phyloP scores from a whole-genome alignment of 1,284 basidiomycete species.

The Rhodofomes roseus region DNA sequence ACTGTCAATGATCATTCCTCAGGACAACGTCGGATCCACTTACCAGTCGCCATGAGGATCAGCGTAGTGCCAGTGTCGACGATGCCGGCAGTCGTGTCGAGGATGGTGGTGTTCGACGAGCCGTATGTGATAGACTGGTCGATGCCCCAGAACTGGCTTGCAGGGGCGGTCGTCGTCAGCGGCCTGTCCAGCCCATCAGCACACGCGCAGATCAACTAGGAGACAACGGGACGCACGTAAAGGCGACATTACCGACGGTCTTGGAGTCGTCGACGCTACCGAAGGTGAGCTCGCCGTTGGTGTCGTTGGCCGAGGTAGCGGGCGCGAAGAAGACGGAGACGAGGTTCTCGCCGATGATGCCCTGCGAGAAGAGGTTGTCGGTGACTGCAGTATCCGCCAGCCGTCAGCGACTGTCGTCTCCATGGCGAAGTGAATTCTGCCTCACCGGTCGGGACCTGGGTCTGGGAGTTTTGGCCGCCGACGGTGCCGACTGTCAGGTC shows the following conservation, averaged over 20 bases:
- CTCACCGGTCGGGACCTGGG: neutral
- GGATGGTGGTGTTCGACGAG: slow-evolving; percentile 31
- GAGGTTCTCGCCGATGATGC: slow-evolving; percentile 36
- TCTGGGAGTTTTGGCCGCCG: neutral
- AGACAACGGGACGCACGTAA: slow-evolving; percentile 10
- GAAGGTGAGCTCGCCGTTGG: slow-evolving; percentile 46
- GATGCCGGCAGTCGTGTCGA: slow-evolving; percentile 51
- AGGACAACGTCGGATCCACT: neutral
- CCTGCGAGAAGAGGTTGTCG: slow-evolving; percentile 36
- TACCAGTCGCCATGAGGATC: slow-evolving; percentile 35
- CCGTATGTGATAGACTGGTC: slow-evolving; percentile 55
- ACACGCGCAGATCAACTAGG: neutral
- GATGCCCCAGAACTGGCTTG: slow-evolving; percentile 59
- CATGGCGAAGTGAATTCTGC: neutral
- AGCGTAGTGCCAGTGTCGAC: slow-evolving; percentile 55
- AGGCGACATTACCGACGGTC: slow-evolving; percentile 42
- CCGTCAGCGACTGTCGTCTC: neutral
- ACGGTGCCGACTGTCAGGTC: neutral
- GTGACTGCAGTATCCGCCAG: slow-evolving; percentile 20
- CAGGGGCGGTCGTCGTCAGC: slow-evolving; percentile 44
- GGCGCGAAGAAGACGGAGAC: slow-evolving; percentile 51
- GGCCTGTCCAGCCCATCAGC: slow-evolving; percentile 30
- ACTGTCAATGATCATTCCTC: neutral
- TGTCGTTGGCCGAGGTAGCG: slow-evolving; percentile 25
- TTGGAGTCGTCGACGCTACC: slow-evolving; percentile 44